A percentile compares a stretch with the other conserved stretches of the same genome.
Conservation (phyloP, 768 basidiomycete genomes). For the Saitozyma podzolica region DNA sequence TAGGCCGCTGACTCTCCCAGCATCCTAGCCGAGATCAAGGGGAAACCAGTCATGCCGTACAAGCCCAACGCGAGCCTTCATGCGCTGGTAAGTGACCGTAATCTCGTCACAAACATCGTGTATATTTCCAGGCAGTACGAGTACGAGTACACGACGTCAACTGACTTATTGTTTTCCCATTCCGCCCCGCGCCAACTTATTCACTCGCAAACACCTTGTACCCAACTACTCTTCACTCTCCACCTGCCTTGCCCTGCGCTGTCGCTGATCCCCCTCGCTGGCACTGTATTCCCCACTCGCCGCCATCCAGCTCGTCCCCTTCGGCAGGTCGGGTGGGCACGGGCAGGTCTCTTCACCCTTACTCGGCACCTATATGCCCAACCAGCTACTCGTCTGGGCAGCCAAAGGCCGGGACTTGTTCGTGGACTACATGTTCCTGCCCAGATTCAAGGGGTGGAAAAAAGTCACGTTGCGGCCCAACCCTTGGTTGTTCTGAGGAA, state of each 20-base stretch:
- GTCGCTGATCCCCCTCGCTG: not conserved
- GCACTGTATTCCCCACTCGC: not conserved
- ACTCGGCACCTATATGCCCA: constrained; percentile 90
- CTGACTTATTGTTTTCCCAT: constrained; percentile 43
- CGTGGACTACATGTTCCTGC: constrained; percentile 67
- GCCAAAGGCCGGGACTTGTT: constrained; percentile 82
- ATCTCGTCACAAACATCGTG: no score
- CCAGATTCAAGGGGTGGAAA: constrained; percentile 61
- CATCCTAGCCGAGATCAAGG: constrained; percentile 33
- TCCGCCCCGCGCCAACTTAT: constrained; percentile 77
- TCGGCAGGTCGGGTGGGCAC: constrained; percentile 25
- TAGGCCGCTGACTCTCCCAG: constrained; percentile 13
- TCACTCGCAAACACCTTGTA: constrained; percentile 56
- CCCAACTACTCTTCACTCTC: not conserved
- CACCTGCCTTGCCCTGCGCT: not conserved
- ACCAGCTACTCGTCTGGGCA: constrained; percentile 90
- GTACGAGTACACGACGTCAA: no score
- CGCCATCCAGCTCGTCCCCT: constrained; percentile 13
- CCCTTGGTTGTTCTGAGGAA: no score
- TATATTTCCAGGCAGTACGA: no score
- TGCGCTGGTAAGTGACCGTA: no score
- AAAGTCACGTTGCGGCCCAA: constrained; percentile 5
- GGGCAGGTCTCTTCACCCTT: constrained; percentile 50
- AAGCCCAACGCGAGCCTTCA: not conserved
- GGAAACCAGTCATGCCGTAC: constrained; percentile 22